Evolutionary conservation across 139 green algal genomes (phyloP).

Genomic region (Micractinium sp.): DNA sequence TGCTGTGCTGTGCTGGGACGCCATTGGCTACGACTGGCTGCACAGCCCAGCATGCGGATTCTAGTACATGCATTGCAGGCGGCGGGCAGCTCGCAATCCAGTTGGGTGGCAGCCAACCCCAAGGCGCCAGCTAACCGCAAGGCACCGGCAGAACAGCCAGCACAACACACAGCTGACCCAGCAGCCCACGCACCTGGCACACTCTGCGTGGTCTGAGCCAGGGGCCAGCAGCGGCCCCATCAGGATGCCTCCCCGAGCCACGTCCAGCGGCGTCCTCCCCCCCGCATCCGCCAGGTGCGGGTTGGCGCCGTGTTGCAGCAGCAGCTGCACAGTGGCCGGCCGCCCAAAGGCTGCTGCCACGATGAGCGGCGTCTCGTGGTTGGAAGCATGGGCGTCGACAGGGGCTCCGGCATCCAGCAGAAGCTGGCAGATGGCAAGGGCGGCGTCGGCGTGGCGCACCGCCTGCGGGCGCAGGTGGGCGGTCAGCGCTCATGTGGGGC

Average conservation of each 20-base stretch:
- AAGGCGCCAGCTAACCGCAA: too few relatives aligned
- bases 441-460: background rate
- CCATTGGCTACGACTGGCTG: too few relatives aligned
- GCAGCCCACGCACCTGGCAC: background rate
- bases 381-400: background rate
- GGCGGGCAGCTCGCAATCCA: too few relatives aligned
- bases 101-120: too few relatives aligned
- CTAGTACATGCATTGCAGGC: too few relatives aligned
- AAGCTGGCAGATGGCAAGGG: background rate
- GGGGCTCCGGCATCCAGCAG: background rate
- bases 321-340: background rate
- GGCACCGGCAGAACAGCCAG: too few relatives aligned
- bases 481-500: too few relatives aligned
- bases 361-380: background rate
- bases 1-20: too few relatives aligned
- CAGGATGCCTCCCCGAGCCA: background rate
- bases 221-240: background rate
- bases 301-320: background rate
- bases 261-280: background rate
- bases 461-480: background rate
- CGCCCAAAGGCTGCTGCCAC: background rate
- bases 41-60: too few relatives aligned
- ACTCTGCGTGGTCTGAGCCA: background rate
- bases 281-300: background rate
- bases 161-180: too few relatives aligned